Evolutionary conservation across 2,329 filamentous ascomycete genomes (phyloP), one percentile per base, ranked within the genome.

Genomic region (Cercospora sp.): DNA sequence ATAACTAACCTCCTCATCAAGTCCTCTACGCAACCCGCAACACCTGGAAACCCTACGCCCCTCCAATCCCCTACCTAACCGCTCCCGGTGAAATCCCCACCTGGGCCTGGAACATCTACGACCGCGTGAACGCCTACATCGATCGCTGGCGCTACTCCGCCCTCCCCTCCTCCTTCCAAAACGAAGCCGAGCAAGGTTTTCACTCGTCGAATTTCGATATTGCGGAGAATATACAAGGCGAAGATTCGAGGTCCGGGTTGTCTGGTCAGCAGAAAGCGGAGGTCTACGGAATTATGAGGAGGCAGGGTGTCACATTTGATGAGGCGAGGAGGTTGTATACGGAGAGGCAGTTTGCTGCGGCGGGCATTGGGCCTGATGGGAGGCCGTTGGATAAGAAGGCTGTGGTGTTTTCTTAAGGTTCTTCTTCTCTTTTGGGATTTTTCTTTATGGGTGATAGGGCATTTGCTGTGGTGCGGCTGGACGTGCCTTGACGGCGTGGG

Each of bases 341-440:
- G 81, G 91, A 97, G 82, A 88, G 91, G 75, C 85, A 89, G 67
- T 97, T 99, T 81, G 89, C 88, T 78, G 93, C 89, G 78, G 92
- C 96, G 75, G 91, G 92, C 62, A 97, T 99, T 78, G 93, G 90
- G 1, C 86, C 91, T 5, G 95, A 99, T 80, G 95, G 95, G 4
- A 83, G 90, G 74, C 95, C 95, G 70, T 87, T 89, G 77, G 94
- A 98, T 83, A 93, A 94, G 70, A 97, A 97, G 83, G 96, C 97
- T 78, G 93, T 98, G 68, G 96, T 92, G 78, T 98, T 98, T 81
- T 92, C 90, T 68, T 91, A 77, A 85, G 36, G 20, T 39, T 12
- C 31, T 59, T 18, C 28, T 55, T 23, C n/a, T 45, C 3, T 10
- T 26, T 23, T 13, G 8, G 53, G 12, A 20, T 57, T 16, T 36